Base-by-base conservation (phyloP, 805 yeast species). In the Hanseniaspora mollemarum region DNA sequence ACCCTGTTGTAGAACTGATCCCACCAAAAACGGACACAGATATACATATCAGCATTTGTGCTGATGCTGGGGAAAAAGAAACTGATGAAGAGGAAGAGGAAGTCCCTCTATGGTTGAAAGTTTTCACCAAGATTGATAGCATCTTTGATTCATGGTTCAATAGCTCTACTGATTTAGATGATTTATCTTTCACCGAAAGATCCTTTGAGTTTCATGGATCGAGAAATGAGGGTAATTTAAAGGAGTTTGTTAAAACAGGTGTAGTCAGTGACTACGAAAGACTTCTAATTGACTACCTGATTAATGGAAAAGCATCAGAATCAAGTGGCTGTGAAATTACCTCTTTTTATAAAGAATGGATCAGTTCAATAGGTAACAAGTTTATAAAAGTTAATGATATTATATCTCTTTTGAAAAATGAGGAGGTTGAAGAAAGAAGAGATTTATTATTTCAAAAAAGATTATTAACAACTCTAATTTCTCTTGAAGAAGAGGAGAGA, bases 1-100 rank as follows among this genome's bases (percentile, higher is more conserved):
- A 70, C 59, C 95, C 95, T 3, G 75, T 80, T 36, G 61, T 85
- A 49, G 71, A 71, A 56, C 64, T 81, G 54, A 75, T 83, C 57
- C 68, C 68, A 40, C 77, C 79, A n/a, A 41, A 41, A 21, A 48
- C 46, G 7, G 36, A 48, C 18, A 48, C 46, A 13, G 16, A 33
- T 6, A 41, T 48, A 1, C 8, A 32, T 1, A 42, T 48, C 7
- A 18, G 18, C 24, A 26, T 15, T 26, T n/a, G 35, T 12, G 25
- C 26, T 19, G 26, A 22, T 12, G 32, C 29, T 13, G 28, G 10
- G 9, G 24, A 18, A 15, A 24, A n/a, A 12, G 26, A 31, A 13
- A 10, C 28, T n/a, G 13, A 41, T 9, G 24, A 26, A 1, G 28
- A 31, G 9, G 51, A 46, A 33, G 51, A 46, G 25, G 36, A 38